Conservation (phyloP, 495 filamentous ascomycete genomes). For the Talaromyces proteolyticus region DNA sequence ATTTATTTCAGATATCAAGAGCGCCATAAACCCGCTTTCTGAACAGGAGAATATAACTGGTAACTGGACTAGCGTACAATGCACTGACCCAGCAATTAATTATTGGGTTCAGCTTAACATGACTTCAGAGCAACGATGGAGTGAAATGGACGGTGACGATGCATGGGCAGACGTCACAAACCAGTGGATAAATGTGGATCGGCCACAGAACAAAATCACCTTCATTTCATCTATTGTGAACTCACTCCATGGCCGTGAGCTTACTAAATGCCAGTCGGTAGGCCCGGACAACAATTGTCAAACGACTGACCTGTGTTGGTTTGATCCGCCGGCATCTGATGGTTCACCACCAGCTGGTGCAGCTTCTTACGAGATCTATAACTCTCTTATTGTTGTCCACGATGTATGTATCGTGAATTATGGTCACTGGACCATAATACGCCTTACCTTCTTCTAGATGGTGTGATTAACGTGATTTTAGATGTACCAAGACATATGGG, state of each 20-base stretch:
- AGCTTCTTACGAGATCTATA: constrained; percentile 20
- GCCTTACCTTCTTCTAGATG: too few relatives aligned
- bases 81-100: constrained; percentile 4
- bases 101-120: too few relatives aligned
- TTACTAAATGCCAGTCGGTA: neutral
- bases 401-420: too few relatives aligned
- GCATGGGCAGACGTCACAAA: constrained; percentile 17
- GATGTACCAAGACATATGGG: constrained; percentile 9
- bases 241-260: neutral
- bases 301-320: too few relatives aligned
- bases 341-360: constrained; percentile 12
- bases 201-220: neutral
- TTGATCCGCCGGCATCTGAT: neutral
- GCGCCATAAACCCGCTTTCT: neutral
- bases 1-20: neutral
- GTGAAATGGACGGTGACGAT: constrained; percentile 9
- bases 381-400: constrained; percentile 21
- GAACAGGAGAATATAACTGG: constrained; percentile 4
- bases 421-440: too few relatives aligned
- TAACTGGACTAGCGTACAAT: constrained; percentile 19
- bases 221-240: neutral
- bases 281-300: neutral
- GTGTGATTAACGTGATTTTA: too few relatives aligned
- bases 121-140: constrained; percentile 12
- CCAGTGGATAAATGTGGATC: constrained; percentile 4